A percentile compares a stretch with the other conserved stretches of the same genome.
These are phyloP conservation scores for Alternaria angustiovoidea DNA, from an alignment of 2,329 filamentous ascomycete species.

Conservation along the genomic window DNA sequence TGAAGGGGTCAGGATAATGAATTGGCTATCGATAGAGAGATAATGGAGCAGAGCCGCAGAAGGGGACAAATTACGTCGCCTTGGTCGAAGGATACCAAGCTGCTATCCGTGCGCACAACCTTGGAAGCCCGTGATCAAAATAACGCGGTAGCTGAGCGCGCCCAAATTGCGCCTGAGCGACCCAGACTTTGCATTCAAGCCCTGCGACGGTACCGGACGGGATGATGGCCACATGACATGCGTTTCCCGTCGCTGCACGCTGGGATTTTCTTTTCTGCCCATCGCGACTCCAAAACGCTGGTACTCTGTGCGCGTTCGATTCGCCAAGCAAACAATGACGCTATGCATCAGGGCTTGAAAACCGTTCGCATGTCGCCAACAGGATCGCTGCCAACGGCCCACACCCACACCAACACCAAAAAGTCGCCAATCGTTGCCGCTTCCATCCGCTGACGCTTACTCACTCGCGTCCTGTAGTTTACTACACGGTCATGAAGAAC, in stretches of 20 bases:
- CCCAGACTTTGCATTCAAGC: neutral
- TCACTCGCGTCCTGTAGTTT: neutral
- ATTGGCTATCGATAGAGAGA: constrained; percentile 27
- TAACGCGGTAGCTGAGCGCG: constrained; percentile 4
- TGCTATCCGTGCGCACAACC: constrained; percentile 18
- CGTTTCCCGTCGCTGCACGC: neutral
- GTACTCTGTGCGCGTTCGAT: neutral
- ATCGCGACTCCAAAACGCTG: neutral
- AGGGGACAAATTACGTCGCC: constrained; percentile 24
- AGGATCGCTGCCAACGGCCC: constrained; percentile 16
- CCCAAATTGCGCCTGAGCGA: neutral
- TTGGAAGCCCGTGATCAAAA: constrained; percentile 4
- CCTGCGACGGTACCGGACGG: neutral
- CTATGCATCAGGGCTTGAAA: constrained; percentile 11
- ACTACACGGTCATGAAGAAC: neutral
- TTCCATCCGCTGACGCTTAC: constrained; percentile 1
- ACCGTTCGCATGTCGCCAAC: constrained; percentile 25
- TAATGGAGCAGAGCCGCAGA: constrained; percentile 27
- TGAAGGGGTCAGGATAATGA: constrained; percentile 9
- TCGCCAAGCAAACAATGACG: constrained; percentile 23
- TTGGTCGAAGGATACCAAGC: neutral
- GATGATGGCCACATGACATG: neutral
- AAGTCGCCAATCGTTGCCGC: constrained; percentile 21
- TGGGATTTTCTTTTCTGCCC: neutral
- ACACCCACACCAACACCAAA: constrained; percentile 13